Base-by-base conservation (phyloP, 805 yeast genomes). In the Candida fluviatilis region DNA sequence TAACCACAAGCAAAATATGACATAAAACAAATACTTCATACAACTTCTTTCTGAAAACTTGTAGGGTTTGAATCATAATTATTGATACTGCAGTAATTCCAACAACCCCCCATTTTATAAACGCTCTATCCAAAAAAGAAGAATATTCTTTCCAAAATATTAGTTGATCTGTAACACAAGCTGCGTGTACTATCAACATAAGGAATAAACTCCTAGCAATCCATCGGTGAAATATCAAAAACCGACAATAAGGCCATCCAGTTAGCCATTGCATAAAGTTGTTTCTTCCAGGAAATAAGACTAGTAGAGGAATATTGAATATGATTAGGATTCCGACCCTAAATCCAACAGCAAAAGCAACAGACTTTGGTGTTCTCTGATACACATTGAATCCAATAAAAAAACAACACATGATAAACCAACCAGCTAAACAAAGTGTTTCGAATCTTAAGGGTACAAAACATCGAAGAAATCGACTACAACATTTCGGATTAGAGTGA, bases 251-350 rank as follows among this genome's bases (percentile, higher is more conserved):
- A 0, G 78, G 57, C 66, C 84, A 70, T 2, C 90, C 87, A 1
- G 89, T 73, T 4, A 81, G 38, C 52, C 62, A 64, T 44, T 75
- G 72, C 51, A 85, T 64, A 15, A 86, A 76, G 51, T 83, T 85
- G 56, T 85, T 86, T 50, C 93, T 66, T 21, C 83, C 82, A 4
- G 87, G 86, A 57, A 84, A 81, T 39, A 83, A 59, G 42, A 76
- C 73, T 13, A 79, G 54, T 5, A 73, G 54, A 0, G 93, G 91
- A 40, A 80, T 18, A 5, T 18, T 12, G 8, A 33, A 23, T 4
- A 33, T 16, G 5, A 33, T 28, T 13, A 33, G 13, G 6, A 23
- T 24, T 4, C 35, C 35, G 7, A n/a, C 17, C 23, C 35, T 33
- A 54, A 33, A 19, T 4, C 35, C 18, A 8, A 23, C 35, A 5